Conservation (phyloP, 768 basidiomycete genomes). For the Tubosaeta brunneosetosa region DNA sequence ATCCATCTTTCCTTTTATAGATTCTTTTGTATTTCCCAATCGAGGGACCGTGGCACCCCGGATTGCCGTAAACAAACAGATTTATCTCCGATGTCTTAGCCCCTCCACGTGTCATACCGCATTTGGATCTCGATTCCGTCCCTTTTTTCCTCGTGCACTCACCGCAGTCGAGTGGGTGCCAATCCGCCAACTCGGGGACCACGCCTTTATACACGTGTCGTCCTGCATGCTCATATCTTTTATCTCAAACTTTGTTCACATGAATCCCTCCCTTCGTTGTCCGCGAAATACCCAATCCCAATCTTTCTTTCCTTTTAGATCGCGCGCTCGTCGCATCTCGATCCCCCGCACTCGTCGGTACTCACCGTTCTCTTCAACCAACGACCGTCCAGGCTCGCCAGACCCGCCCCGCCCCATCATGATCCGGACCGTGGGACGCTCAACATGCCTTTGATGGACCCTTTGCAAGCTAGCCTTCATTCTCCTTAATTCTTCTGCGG, state of each 20-base stretch:
- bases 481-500: conserved; percentile 6
- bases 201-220: conserved; percentile 21
- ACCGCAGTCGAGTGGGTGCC: conserved; percentile 20
- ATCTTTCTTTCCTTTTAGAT: conserved; percentile 11
- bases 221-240: conserved; percentile 8
- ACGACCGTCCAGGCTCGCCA: neutral
- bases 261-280: neutral
- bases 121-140: conserved; percentile 18
- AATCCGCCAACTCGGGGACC: conserved; percentile 10
- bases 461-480: conserved; percentile 4
- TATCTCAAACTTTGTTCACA: conserved; percentile 18
- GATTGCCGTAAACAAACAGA: conserved; percentile 26
- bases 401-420: neutral
- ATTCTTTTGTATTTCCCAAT: conserved; percentile 16
- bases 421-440: conserved; percentile 16
- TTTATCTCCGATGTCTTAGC: conserved; percentile 24
- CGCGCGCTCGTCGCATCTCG: conserved; percentile 23
- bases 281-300: neutral
- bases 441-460: conserved; percentile 3
- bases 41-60: conserved; percentile 26
- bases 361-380: neutral
- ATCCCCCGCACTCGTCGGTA: conserved; percentile 17
- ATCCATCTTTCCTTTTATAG: conserved; percentile 14
- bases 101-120: conserved; percentile 22
- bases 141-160: conserved; percentile 12